Conservation (phyloP, 1,284 basidiomycete genomes). For the Ceratobasidium sp. region DNA sequence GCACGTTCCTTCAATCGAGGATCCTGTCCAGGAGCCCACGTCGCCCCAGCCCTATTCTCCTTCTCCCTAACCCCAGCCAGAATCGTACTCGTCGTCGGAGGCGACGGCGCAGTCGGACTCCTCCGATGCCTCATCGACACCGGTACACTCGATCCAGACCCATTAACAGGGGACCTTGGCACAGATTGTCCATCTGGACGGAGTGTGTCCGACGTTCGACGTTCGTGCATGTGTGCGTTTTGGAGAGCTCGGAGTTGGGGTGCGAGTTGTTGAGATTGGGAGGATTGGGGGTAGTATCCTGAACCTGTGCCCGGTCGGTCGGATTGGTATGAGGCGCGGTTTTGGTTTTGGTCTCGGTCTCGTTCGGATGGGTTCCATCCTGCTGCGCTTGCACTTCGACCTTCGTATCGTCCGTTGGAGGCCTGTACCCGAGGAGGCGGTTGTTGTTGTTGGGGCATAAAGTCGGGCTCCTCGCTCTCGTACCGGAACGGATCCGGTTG, state of each 20-base stretch:
- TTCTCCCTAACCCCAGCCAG: slow-evolving; percentile 49
- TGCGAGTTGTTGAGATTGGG: background rate
- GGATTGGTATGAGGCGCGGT: background rate
- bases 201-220: slow-evolving; percentile 19
- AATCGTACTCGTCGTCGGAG: slow-evolving; percentile 60
- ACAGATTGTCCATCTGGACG: background rate
- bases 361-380: slow-evolving; percentile 18
- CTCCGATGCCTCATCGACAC: slow-evolving; percentile 57
- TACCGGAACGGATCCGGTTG: background rate
- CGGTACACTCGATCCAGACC: slow-evolving; percentile 4
- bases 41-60: slow-evolving; percentile 54
- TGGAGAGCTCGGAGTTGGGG: slow-evolving; percentile 25
- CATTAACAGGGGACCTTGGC: slow-evolving; percentile 6
- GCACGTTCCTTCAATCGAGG: slow-evolving; percentile 2
- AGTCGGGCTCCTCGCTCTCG: background rate
- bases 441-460: background rate
- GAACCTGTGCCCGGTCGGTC: slow-evolving; percentile 32
- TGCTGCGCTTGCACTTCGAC: background rate
- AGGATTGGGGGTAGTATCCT: slow-evolving; percentile 12
- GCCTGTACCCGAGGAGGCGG: background rate
- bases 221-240: slow-evolving; percentile 15
- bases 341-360: background rate
- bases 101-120: slow-evolving; percentile 72
- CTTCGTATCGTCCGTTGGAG: background rate
- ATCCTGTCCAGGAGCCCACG: slow-evolving; percentile 57